Base-by-base conservation (phyloP, 306 rosid genomes). In the Quillaja saponaria region DNA sequence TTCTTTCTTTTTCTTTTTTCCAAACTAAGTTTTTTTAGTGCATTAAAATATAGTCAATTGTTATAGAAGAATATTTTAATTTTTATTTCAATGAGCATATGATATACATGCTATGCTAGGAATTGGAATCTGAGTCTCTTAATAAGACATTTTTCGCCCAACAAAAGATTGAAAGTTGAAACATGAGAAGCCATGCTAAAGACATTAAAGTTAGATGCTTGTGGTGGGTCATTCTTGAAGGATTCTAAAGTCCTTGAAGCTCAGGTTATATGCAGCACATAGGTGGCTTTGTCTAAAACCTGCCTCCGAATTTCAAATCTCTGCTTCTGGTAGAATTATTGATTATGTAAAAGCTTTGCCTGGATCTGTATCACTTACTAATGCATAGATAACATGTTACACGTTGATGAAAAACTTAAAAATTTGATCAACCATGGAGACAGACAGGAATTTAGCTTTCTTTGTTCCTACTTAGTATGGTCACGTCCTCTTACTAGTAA, bases 21-120 rank as follows among this genome's bases (percentile, higher is more conserved):
- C 31, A 25, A 25, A 25, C 34, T 15, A 17, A 13, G 12, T 15
- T 20, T 41, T 34, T 7, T 13, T 34, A 11, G 20, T 63, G 56
- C 34, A 10, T 44, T 18, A 34, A 33, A 5, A 10, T 19, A 6
- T 71, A 21, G 4, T 34, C 3, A 20, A 31, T 25, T 25, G 31
- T 25, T 25, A 25, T 34, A 65, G 17, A 18, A 11, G 38, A 55
- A 48, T 6, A 14, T 38, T 39, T 1, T 2, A 8, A 53, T 16
- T 63, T 20, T 58, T 46, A 21, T 42, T 21, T 51, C 53, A 67
- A 47, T 68, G 50, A 34, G 25, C 34, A 17, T 21, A 13, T 18
- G 14, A 44, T 42, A 31, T 47, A 6, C 44, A 13, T 1, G 4
- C n/a, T 39, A 4, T 25, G 14, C 13, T 49, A 10, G 21, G 19